phyloP scores from a whole-genome alignment of 257 asterid genomes.

The Ophiorrhiza pumila region DNA sequence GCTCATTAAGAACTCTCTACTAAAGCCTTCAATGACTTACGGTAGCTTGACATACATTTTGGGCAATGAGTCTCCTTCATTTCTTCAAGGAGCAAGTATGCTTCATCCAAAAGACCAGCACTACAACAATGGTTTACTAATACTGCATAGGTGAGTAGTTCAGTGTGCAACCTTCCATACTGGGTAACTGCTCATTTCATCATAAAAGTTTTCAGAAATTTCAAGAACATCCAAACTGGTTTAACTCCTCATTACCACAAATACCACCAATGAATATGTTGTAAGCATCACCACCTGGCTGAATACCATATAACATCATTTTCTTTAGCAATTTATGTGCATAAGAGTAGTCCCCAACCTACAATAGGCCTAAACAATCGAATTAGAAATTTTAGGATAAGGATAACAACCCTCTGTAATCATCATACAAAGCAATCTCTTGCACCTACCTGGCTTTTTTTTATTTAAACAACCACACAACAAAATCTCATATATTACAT shows the following conservation, averaged over 20 bases:
- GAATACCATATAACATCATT: slow-evolving; percentile 67
- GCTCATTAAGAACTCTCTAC: slow-evolving; percentile 60
- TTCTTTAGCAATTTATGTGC: slow-evolving; percentile 82
- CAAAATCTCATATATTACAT: slow-evolving; percentile 62
- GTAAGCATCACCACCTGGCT: slow-evolving; percentile 83
- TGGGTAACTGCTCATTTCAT: slow-evolving; percentile 76
- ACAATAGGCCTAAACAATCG: slow-evolving; percentile 81
- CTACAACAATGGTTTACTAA: slow-evolving; percentile 66
- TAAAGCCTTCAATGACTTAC: slow-evolving; percentile 78
- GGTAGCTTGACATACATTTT: slow-evolving; percentile 51
- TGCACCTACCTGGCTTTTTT: slow-evolving; percentile 80
- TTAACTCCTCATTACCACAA: slow-evolving; percentile 64
- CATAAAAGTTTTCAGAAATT: slow-evolving; percentile 75
- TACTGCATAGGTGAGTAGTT: slow-evolving; percentile 73
- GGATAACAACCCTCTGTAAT: slow-evolving; percentile 95
- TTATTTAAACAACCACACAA: slow-evolving; percentile 82
- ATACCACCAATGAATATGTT: slow-evolving; percentile 84
- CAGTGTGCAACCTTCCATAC: slow-evolving; percentile 69
- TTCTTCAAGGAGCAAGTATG: slow-evolving; percentile 75
- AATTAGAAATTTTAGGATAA: slow-evolving; percentile 65
- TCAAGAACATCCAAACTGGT: slow-evolving; percentile 53
- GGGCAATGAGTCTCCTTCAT: slow-evolving; percentile 95
- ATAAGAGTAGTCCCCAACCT: slow-evolving; percentile 63
- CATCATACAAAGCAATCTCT: slow-evolving; percentile 84
- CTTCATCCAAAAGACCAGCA: slow-evolving; percentile 67